Base-by-base conservation (phyloP, 768 basidiomycete species). In the Pisolithus microcarpus region DNA sequence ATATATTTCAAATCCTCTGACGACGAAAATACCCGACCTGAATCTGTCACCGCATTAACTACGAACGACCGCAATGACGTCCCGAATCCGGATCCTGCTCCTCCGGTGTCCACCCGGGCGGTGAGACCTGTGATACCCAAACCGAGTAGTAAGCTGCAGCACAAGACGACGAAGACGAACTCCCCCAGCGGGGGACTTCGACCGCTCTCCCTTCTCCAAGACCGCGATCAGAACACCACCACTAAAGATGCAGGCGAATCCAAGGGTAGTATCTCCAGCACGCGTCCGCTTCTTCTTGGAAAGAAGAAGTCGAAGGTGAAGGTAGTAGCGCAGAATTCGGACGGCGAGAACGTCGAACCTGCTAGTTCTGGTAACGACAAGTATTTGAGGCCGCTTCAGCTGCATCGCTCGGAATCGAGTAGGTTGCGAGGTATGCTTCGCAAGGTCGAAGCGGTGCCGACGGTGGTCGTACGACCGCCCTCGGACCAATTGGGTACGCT, bases 381-480 rank as follows among this genome's bases (percentile, higher is more conserved):
- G 64, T 72, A 74, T 57, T 57, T 83, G 67, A 83, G 77, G 72
- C 75, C 80, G 53, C 66, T 85, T 58, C 77, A 71, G 56, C 78
- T 87, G 52, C 70, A 70, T 43, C 72, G 82, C 56, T 81, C 78
- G 34, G 82, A 85, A 54, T 85, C 84, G 31, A 74, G 71, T 61
- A 84, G 80, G 65, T 65, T 77, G 62, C 79, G 82, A 49, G 82
- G 77, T 43, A 58, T 73, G 50, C 72, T 84, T 55, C 71, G 80
- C 59, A 75, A 75, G 64, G 67, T 65, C 37, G 82, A 82, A 69
- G 69, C 74, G 46, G 65, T 85, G 28, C 82, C 84, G 30, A 73
- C 77, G 38, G 80, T 85, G 26, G 72, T 82, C 49, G 73, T 85
- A 48, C 72, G 82, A 18, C 81, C 82, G 9, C 82, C 82, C 13